These are phyloP conservation scores for Diplocarpon mali DNA, from an alignment of 2,329 filamentous ascomycete species.

Conservation along the genomic window DNA sequence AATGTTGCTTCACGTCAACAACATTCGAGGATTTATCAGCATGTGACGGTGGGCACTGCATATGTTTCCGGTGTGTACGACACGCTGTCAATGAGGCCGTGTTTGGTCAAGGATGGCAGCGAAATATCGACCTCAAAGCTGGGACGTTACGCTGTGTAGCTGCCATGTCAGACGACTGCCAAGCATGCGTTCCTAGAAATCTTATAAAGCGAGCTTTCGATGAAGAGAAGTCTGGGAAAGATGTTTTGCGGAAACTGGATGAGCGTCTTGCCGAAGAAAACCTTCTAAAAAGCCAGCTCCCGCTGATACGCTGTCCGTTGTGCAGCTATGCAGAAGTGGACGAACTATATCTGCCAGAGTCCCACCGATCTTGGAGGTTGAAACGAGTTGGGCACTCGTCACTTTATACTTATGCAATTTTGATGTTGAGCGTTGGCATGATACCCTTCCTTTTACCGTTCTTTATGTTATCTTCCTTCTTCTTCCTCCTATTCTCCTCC, in stretches of 20 bases:
- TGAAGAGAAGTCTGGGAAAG: conserved; percentile 55
- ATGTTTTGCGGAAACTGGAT: conserved; percentile 66
- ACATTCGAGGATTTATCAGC: conserved; percentile 64
- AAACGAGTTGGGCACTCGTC: conserved; percentile 35
- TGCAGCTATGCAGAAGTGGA: conserved; percentile 88
- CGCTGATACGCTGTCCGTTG: conserved; percentile 77
- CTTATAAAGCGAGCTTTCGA: conserved; percentile 64
- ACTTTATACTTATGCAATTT: conserved; percentile 27
- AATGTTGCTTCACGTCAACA: conserved; percentile 63
- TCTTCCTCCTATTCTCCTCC: conserved; percentile 35
- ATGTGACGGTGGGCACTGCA: conserved; percentile 60
- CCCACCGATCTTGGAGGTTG: conserved; percentile 44
- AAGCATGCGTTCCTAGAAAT: conserved; percentile 58
- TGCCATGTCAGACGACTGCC: conserved; percentile 57
- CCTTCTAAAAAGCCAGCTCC: conserved; percentile 60
- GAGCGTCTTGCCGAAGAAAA: conserved; percentile 67
- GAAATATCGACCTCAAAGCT: conserved; percentile 60
- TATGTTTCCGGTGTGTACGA: conserved; percentile 75
- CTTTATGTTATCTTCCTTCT: conserved; percentile 36
- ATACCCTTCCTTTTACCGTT: conserved; percentile 46
- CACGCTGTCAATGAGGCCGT: conserved; percentile 76
- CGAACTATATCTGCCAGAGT: conserved; percentile 53
- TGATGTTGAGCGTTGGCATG: conserved; percentile 43
- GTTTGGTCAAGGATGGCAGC: conserved; percentile 85
- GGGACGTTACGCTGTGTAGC: conserved; percentile 79